A percentile compares a stretch with the other conserved stretches of the same genome.
Evolutionary conservation across 495 filamentous ascomycete genomes (phyloP).

Genomic region (Durotheca rogersii): DNA sequence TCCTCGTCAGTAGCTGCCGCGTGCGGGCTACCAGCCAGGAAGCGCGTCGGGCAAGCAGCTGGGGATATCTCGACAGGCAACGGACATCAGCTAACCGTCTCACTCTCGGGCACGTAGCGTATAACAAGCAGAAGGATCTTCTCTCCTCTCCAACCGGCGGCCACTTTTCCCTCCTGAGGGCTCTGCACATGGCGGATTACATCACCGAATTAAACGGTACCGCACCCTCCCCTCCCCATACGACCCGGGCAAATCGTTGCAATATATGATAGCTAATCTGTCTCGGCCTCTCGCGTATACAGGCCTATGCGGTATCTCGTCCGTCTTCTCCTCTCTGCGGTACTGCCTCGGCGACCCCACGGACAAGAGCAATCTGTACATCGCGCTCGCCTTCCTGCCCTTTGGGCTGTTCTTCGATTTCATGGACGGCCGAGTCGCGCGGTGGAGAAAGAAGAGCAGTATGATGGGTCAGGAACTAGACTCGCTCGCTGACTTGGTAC

Average conservation of each 20-base stretch:
- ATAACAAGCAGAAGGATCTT: constrained; percentile 84
- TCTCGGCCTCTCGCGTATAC: not conserved
- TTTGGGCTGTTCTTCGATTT: constrained; percentile 98
- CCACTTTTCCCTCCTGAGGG: constrained; percentile 69
- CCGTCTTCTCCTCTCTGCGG: constrained; percentile 91
- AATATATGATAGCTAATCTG: constrained; percentile 5
- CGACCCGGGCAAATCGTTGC: not conserved
- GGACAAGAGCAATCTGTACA: constrained; percentile 66
- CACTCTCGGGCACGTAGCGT: constrained; percentile 47
- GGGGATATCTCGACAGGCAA: not conserved
- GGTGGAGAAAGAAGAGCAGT: constrained; percentile 93
- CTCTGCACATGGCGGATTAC: constrained; percentile 89
- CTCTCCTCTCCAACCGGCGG: constrained; percentile 72
- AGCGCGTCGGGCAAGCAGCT: not conserved
- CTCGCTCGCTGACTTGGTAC: constrained; percentile 93
- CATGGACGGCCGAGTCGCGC: constrained; percentile 93
- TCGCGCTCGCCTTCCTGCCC: constrained; percentile 84
- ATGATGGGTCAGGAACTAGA: constrained; percentile 98
- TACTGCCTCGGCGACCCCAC: constrained; percentile 80
- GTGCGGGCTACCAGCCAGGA: too few relatives aligned
- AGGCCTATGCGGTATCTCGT: constrained; percentile 87
- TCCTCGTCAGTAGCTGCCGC: not conserved
- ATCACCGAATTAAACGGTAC: constrained; percentile 95
- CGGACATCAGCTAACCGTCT: constrained; percentile 13
- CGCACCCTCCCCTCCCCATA: constrained; percentile 34